Evolutionary conservation across 2,329 filamentous ascomycete genomes (phyloP), one percentile per base, ranked within the genome.

Genomic region (Colletotrichum sp.): DNA sequence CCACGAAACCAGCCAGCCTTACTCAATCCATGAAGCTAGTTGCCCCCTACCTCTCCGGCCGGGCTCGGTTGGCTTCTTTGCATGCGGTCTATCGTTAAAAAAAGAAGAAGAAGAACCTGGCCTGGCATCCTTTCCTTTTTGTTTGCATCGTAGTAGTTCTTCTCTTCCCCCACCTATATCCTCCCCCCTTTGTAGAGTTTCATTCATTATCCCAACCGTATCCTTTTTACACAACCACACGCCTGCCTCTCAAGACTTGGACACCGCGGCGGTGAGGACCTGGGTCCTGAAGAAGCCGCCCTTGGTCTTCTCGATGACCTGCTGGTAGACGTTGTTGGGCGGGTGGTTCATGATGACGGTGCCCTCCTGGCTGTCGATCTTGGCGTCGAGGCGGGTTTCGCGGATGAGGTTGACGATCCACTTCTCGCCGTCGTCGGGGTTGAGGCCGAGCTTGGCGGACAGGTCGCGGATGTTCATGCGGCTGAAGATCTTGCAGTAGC

Each of bases 381-480:
- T 99, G 82, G 97, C 97, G 84, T 99, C 97, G 78, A 99, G 95
- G 78, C 96, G 92, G 28, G 97, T 99, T 88, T 99, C 97, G 79
- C 97, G 94, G 87, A 99, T 99, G 79, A 99, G 91, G 90, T 99
- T 99, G 82, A 99, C 97, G 83, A 99, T 99, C 97, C 97, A 99
- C 90, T 99, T 99, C 92, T 99, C 97, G 82, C 97, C 97, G 83
- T 99, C 97, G 83, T 98, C 95, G 82, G 96, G 94, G 84, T 94
- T 95, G 79, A 99, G 91, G 79, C 96, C 97, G 77, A 99, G 93
- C 85, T 97, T 95, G 78, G 93, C 94, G 79, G 96, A 98, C 76
- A 99, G 92, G 82, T 99, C 97, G 91, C 96, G 96, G 86, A 99
- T 99, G 86, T 99, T 96, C 85, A 99, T 99, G 81, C 96, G 92